Base-by-base conservation (phyloP, 768 basidiomycete species). In the Tremella fuciformis region DNA sequence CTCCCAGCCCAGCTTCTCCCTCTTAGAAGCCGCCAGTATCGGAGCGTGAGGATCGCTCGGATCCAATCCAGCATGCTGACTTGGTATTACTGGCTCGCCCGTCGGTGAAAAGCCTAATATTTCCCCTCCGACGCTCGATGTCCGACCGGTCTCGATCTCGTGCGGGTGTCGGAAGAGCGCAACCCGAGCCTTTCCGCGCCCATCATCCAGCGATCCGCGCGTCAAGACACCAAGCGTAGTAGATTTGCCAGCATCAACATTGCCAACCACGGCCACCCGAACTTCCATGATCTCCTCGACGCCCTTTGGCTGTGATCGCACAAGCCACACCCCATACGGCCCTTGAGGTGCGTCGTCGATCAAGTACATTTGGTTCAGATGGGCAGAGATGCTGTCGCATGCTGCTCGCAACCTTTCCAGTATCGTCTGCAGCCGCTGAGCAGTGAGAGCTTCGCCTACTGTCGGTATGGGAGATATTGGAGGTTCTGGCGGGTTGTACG, bases 41-140 rank as follows among this genome's bases (percentile, higher is more conserved):
- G 60, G 67, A 13, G 57, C 83, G 51, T 89, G 83, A 40, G 54
- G 63, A 2, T 70, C 69, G 8, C 52, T 54, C 13, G 62, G 37
- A 29, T 76, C 75, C 13, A 71, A 58, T 13, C 70, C 60, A 24
- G 42, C n/a, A 50, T 78, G 78, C 2, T 65, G 62, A 3, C 83
- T 81, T 0, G 92, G 91, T 15, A 94, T 80, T 67, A 96, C 87
- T 8, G 91, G 86, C 40, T 81, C 78, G 13, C 92, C 91, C 21
- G 82, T 81, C 2, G 85, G 83, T 16, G 84, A 85, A 67, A 94
- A 97, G 0, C 93, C 93, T 11, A 97, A 80, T 55, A 96, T 94
- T 89, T 99, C 96, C 87, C 96, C 93, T 19, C 96, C 96, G 42
- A 98, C 90, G 60, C 88, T 91, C 21, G 89, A 91, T 0, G 96